These are phyloP conservation scores for Trichoderma sp. DNA, from an alignment of 2,329 filamentous ascomycete genomes.

Conservation along the genomic window DNA sequence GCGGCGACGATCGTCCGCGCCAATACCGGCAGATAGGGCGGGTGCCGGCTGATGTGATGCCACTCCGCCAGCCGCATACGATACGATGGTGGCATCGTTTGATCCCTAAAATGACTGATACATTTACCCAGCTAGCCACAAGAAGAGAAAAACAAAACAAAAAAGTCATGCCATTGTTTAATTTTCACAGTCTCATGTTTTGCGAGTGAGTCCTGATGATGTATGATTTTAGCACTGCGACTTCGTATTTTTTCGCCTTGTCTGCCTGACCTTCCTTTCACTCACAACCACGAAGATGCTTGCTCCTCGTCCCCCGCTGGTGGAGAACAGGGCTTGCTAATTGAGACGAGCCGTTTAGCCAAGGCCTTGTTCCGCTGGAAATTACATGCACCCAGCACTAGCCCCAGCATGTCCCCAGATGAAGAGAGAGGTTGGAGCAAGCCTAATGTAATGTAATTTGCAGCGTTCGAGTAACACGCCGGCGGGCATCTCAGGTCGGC, in stretches of 20 bases:
- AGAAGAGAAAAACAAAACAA: neutral
- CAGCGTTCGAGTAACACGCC: neutral
- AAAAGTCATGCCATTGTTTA: neutral
- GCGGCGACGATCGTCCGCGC: slow-evolving; percentile 18
- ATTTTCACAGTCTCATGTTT: neutral
- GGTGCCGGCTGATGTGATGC: slow-evolving; percentile 16
- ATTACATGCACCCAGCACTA: neutral
- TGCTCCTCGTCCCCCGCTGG: neutral
- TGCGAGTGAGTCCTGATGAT: neutral
- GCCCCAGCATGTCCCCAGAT: neutral
- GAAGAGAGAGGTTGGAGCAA: neutral
- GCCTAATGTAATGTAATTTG: neutral
- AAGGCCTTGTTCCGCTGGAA: neutral
- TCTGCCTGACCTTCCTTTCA: neutral
- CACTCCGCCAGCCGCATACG: slow-evolving; percentile 3
- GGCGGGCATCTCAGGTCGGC: neutral
- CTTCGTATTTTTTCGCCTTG: slow-evolving; percentile 1
- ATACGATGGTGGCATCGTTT: slow-evolving; percentile 13
- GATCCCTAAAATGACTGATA: neutral
- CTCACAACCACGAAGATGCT: neutral
- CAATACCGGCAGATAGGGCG: slow-evolving; percentile 15
- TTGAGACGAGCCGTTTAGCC: neutral
- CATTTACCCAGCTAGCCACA: neutral
- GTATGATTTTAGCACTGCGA: slow-evolving; percentile 5
- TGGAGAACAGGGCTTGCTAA: slow-evolving; percentile 1